Evolutionary conservation across 1,284 basidiomycete genomes (phyloP).

Genomic region (Malassezia japonica): DNA sequence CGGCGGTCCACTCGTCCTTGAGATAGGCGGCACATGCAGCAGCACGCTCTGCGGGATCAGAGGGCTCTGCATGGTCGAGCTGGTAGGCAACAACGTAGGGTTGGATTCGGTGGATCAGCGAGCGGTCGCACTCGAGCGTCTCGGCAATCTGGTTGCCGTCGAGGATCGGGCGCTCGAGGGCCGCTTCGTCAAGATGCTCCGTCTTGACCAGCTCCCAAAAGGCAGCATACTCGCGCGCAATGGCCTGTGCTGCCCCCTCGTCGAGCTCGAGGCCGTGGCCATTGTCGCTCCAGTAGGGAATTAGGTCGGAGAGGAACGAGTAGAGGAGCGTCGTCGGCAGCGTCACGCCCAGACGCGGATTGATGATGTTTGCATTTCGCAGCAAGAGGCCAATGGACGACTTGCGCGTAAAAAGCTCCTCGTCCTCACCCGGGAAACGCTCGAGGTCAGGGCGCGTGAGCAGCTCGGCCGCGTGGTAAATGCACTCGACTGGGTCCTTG

Average conservation of each 20-base stretch:
- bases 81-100: slow-evolving; percentile 37
- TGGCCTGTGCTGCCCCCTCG: slow-evolving; percentile 4
- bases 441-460: slow-evolving; percentile 10
- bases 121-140: slow-evolving; percentile 21
- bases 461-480: slow-evolving; percentile 16
- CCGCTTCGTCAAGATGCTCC: slow-evolving; percentile 16
- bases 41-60: background rate
- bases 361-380: slow-evolving; percentile 20
- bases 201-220: slow-evolving; percentile 25
- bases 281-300: slow-evolving; percentile 5
- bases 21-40: slow-evolving; percentile 26
- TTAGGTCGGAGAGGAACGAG: slow-evolving; percentile 23
- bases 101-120: slow-evolving; percentile 28
- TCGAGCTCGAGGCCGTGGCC: background rate
- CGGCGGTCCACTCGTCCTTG: slow-evolving; percentile 27
- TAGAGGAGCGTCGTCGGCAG: slow-evolving; percentile 22
- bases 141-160: slow-evolving; percentile 34
- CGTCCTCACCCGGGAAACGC: slow-evolving; percentile 8
- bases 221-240: slow-evolving; percentile 16
- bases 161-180: slow-evolving; percentile 25
- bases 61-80: slow-evolving; percentile 14
- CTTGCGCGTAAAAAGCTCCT: slow-evolving; percentile 4
- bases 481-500: slow-evolving; percentile 27
- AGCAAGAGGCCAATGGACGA: slow-evolving; percentile 22
- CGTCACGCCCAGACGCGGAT: slow-evolving; percentile 17